Evolutionary conservation across 2,329 filamentous ascomycete genomes (phyloP).

Genomic region (Aspergillus phoenicis): DNA sequence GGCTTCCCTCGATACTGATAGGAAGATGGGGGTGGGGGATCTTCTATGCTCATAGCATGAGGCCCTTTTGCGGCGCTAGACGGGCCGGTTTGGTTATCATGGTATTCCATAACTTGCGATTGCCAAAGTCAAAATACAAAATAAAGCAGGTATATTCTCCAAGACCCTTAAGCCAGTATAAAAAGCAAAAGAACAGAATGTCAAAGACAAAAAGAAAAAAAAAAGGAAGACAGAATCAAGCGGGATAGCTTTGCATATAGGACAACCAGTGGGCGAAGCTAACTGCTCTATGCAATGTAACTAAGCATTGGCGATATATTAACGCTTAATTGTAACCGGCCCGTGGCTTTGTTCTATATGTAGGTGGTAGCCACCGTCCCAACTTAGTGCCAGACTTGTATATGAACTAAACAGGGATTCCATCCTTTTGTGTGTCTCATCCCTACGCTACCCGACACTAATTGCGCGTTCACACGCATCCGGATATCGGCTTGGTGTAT

Average conservation of each 20-base stretch:
- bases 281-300: neutral
- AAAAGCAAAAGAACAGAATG: too few species aligned
- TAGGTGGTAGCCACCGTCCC: neutral
- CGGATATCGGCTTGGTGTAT: too few species aligned
- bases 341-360: neutral
- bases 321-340: neutral
- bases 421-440: neutral
- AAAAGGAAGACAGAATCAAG: neutral
- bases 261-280: neutral
- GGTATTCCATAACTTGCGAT: neutral
- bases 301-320: neutral
- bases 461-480: neutral
- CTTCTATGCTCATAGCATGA: neutral
- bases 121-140: neutral
- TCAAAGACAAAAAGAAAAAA: too few species aligned
- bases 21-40: neutral
- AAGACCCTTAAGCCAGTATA: too few species aligned
- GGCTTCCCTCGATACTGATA: conserved; percentile 1
- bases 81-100: too few species aligned
- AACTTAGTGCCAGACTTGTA: neutral
- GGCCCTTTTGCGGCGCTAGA: neutral
- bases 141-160: neutral
- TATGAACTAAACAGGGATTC: neutral
- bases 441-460: neutral
- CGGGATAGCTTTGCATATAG: neutral